phyloP scores from a whole-genome alignment of 2,329 filamentous ascomycete genomes.

The Ophiostoma australiae region DNA sequence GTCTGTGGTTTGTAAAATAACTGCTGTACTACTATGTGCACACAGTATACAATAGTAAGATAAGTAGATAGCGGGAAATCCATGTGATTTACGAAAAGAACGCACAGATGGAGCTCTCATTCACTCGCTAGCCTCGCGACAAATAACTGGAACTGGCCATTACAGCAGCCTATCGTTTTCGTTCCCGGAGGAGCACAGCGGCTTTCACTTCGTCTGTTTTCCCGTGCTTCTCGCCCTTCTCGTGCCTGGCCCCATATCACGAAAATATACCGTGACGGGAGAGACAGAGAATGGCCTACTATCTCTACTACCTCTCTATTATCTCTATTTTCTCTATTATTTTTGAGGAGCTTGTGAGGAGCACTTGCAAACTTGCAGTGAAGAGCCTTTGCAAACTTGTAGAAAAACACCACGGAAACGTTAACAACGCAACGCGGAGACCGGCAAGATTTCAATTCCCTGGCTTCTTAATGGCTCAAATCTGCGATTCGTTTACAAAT shows the following conservation, averaged over 20 bases:
- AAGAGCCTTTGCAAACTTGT: background rate
- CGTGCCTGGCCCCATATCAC: slow-evolving; percentile 21
- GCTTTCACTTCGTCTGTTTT: background rate
- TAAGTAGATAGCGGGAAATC: background rate
- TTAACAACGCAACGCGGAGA: background rate
- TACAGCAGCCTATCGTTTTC: slow-evolving; percentile 2
- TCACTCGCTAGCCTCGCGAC: background rate
- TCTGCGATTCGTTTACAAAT: background rate
- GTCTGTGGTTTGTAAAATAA: too few relatives aligned
- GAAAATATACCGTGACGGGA: slow-evolving; percentile 23
- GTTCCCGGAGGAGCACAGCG: background rate
- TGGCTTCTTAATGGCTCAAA: slow-evolving; percentile 7
- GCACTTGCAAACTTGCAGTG: background rate
- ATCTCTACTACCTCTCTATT: too few relatives aligned
- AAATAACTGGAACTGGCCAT: background rate
- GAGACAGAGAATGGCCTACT: background rate
- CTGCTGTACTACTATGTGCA: too few relatives aligned
- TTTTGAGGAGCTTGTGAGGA: background rate
- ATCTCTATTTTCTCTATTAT: background rate
- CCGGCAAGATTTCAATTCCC: slow-evolving; percentile 5
- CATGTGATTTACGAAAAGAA: background rate
- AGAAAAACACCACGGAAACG: slow-evolving; percentile 3
- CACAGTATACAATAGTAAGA: too few relatives aligned
- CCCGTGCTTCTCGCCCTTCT: background rate
- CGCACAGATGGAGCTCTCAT: background rate